Evolutionary conservation across 2,329 filamentous ascomycete genomes (phyloP).

Genomic region (Epichloe bromicola): DNA sequence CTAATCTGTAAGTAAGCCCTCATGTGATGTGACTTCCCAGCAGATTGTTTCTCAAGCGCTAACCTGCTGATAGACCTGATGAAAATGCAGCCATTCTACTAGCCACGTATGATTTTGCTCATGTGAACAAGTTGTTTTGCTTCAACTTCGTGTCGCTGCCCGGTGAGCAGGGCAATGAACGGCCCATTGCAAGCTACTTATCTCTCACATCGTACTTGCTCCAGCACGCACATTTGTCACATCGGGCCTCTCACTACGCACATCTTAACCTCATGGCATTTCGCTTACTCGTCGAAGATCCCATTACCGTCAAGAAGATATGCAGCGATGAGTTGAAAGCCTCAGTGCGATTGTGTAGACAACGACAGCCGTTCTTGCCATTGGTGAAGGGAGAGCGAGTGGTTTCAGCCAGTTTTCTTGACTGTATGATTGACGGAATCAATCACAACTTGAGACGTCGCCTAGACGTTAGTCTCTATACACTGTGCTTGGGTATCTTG

Average conservation of each 20-base stretch:
- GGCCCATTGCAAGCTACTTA: conserved; percentile 68
- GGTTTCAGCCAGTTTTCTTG: conserved; percentile 63
- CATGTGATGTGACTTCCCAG: not conserved
- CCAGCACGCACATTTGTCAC: conserved; percentile 80
- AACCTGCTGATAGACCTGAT: conserved; percentile 47
- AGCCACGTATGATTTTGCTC: conserved; percentile 82
- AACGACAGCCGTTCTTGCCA: conserved; percentile 76
- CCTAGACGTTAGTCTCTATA: conserved; percentile 76
- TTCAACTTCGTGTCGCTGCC: conserved; percentile 61
- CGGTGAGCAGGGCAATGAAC: conserved; percentile 51
- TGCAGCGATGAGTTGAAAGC: conserved; percentile 67
- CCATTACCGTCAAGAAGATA: conserved; percentile 66
- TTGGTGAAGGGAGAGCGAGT: conserved; percentile 59
- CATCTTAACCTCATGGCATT: conserved; percentile 76
- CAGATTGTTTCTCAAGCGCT: not conserved
- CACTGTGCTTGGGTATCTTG: conserved; percentile 67
- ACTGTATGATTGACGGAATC: conserved; percentile 79
- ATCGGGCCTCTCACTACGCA: conserved; percentile 67
- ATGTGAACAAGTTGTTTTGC: conserved; percentile 92
- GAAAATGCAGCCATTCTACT: conserved; percentile 69
- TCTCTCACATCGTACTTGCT: conserved; percentile 87
- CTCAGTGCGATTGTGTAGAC: conserved; percentile 71
- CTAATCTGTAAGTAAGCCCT: conserved; percentile 51
- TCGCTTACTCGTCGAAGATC: conserved; percentile 77
- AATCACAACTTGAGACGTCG: conserved; percentile 85